Evolutionary conservation across 257 asterid species (phyloP), one percentile per base, ranked within the genome.

Genomic region (Fraxinus americana): DNA sequence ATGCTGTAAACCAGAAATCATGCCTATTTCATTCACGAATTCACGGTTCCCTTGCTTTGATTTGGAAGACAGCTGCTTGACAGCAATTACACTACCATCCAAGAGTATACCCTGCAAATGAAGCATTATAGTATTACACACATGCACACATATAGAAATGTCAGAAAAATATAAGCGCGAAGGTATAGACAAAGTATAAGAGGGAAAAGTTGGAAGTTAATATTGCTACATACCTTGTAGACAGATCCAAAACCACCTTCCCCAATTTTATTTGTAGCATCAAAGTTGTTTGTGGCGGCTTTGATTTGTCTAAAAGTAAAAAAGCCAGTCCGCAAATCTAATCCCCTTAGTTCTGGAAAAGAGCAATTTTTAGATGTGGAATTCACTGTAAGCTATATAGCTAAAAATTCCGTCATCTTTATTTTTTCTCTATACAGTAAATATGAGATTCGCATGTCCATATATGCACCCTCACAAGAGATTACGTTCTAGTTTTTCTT

Each of bases 281-380:
- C 63, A 52, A 52, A 52, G 9, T 52, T 52, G 23, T 52, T 19
- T 52, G 63, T 52, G 8, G 63, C 63, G 2, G 63, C 63, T 52
- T 52, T 52, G 63, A 52, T 52, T 52, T 52, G 63, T 52, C 63
- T 52, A 52, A 2, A 88, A 73, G 91, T 91, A 27, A 89, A 86
- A 35, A 79, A 73, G 7, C 94, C 91, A 36, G 85, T 85, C 34
- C 72, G 84, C 83, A 89, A 83, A 81, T 89, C 91, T 29, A 89
- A 76, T 70, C 90, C 91, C 80, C 84, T 82, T 72, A 90, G 68
- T 70, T 88, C 96, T 91, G 83, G 67, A 77, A 32, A 72, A 7
- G 21, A 78, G 75, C 17, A 72, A 32, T 38, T 73, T 66, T 43
- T 0, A 41, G 50, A 21, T 68, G 43, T 59, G 57, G 63, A 74